Evolutionary conservation across 1,139 yeast genomes (phyloP).

Genomic region (Martiniozyma asiatica): DNA sequence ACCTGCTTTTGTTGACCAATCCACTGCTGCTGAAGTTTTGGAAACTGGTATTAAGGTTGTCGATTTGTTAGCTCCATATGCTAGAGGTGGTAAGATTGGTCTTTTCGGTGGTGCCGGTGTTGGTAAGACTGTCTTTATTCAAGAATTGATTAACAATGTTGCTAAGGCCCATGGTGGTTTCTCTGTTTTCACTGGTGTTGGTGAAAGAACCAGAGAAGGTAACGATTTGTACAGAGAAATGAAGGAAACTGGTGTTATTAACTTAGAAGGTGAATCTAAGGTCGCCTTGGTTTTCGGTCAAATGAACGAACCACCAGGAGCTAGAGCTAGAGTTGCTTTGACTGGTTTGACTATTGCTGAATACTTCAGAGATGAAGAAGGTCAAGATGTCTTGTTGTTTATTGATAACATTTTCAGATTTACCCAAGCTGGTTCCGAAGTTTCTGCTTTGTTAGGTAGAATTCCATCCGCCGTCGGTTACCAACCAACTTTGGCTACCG

Average conservation of each 20-base stretch:
- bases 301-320: slow-evolving; percentile 99
- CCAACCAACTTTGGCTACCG: slow-evolving; percentile 99
- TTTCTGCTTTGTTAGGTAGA: slow-evolving; percentile 99
- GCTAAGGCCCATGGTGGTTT: slow-evolving; percentile 99
- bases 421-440: slow-evolving; percentile 99
- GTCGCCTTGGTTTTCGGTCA: slow-evolving; percentile 99
- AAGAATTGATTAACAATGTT: slow-evolving; percentile 98
- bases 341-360: slow-evolving; percentile 99
- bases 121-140: slow-evolving; percentile 99
- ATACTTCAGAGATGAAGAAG: slow-evolving; percentile 99
- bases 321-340: slow-evolving; percentile 99
- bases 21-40: slow-evolving; percentile 94
- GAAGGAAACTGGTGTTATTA: slow-evolving; percentile 99
- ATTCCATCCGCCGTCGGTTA: slow-evolving; percentile 99
- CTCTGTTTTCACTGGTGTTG: slow-evolving; percentile 99
- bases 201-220: slow-evolving; percentile 99
- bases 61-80: slow-evolving; percentile 98
- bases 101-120: slow-evolving; percentile 99
- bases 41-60: slow-evolving; percentile 99
- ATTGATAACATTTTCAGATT: slow-evolving; percentile 99
- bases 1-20: slow-evolving; percentile 91
- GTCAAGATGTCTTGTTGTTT: slow-evolving; percentile 99
- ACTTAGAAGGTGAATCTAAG: slow-evolving; percentile 98
- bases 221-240: slow-evolving; percentile 99
- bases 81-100: slow-evolving; percentile 99